These are phyloP conservation scores for Linnemannia elongata DNA, from an alignment of 192 early-diverging fungal genomes.

Conservation along the genomic window DNA sequence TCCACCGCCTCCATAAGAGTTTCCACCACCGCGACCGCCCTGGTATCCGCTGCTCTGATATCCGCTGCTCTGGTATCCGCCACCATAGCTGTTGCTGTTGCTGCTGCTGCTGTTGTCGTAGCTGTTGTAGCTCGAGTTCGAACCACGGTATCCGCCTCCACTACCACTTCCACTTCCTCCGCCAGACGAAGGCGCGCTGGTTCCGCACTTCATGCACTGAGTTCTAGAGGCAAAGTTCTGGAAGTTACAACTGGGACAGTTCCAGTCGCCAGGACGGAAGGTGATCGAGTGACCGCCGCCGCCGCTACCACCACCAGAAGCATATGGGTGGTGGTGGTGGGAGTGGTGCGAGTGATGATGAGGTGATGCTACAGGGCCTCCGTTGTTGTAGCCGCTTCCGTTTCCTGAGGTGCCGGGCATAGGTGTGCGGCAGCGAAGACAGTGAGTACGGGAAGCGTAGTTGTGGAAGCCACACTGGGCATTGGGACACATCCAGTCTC, in stretches of 20 bases:
- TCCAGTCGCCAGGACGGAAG: constrained; percentile 81
- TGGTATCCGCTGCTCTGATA: constrained; percentile 34
- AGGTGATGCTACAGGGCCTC: constrained; percentile 36
- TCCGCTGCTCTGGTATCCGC: constrained; percentile 27
- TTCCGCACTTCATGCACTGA: constrained; percentile 74
- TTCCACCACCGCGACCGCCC: constrained; percentile 21
- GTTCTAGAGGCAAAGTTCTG: constrained; percentile 84
- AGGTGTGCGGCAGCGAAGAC: constrained; percentile 63
- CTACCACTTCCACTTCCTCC: constrained; percentile 29
- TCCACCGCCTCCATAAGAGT: constrained; percentile 23
- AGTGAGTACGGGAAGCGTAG: constrained; percentile 72
- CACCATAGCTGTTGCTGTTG: constrained; percentile 29
- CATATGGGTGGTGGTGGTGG: constrained; percentile 49
- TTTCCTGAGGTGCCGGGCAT: constrained; percentile 54
- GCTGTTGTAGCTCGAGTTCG: constrained; percentile 7
- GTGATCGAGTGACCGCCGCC: constrained; percentile 46
- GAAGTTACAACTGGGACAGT: constrained; percentile 80
- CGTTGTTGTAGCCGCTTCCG: constrained; percentile 28
- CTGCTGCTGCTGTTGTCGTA: constrained; percentile 28
- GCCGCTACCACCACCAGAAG: constrained; percentile 37
- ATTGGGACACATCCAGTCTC: constrained; percentile 76
- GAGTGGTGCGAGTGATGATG: constrained; percentile 46
- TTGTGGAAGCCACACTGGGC: constrained; percentile 72
- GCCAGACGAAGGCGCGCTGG: constrained; percentile 42
- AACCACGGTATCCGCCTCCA: constrained; percentile 30